phyloP scores from a whole-genome alignment of 306 rosid species.

The Chamaecrista fasciculata region DNA sequence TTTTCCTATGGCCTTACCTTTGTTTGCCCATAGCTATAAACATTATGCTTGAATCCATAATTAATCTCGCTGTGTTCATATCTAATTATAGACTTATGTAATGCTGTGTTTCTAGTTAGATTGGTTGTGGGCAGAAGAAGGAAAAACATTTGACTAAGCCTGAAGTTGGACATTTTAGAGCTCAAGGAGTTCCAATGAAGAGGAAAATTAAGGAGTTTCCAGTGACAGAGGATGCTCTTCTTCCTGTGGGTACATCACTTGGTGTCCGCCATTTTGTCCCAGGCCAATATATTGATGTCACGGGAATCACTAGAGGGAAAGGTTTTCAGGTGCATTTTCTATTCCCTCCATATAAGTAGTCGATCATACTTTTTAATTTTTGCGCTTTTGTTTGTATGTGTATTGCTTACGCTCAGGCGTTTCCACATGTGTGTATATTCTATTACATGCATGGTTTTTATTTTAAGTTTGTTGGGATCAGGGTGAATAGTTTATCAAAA shows the following conservation, averaged over 20 bases:
- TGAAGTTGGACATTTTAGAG: conserved; percentile 97
- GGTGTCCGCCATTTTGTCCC: conserved; percentile 98
- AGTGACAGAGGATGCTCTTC: conserved; percentile 91
- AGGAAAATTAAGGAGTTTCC: conserved; percentile 91
- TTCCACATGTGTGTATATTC: neutral
- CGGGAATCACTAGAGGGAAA: conserved; percentile 86
- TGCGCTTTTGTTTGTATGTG: neutral
- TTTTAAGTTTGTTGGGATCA: conserved; percentile 3
- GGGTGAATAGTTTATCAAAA: neutral
- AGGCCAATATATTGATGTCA: conserved; percentile 84
- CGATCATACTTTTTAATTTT: neutral
- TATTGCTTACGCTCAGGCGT: conserved; percentile 3
- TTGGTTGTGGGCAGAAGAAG: conserved; percentile 99
- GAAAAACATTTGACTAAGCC: conserved; percentile 88
- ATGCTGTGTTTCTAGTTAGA: conserved; percentile 70
- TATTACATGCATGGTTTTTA: conserved; percentile 10
- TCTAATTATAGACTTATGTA: conserved; percentile 36
- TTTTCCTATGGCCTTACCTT: neutral
- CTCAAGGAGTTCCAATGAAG: conserved; percentile 91
- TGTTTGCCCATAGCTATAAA: neutral
- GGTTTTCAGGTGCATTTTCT: conserved; percentile 81
- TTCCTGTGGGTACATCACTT: conserved; percentile 77
- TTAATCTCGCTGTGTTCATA: neutral
- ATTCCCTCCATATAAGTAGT: neutral
- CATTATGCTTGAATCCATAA: neutral